Percentiles rank a stretch among this genome's conserved stretches.
Conservation (phyloP, 805 yeast genomes). For the Lipomyces yamanashiensis region DNA sequence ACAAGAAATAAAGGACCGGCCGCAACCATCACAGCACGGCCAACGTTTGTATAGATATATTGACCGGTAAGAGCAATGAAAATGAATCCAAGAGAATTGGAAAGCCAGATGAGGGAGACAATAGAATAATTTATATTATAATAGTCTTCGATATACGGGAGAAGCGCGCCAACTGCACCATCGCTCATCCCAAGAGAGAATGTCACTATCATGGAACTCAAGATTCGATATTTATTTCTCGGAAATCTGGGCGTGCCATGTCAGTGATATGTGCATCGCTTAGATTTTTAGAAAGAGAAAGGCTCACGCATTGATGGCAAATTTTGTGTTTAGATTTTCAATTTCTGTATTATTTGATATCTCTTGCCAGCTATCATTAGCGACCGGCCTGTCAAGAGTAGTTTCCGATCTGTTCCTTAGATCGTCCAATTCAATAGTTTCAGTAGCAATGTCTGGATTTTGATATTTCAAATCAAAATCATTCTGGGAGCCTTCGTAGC, state of each 20-base stretch:
- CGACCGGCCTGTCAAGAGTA: too few relatives aligned
- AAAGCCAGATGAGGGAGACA: slow-evolving; percentile 64
- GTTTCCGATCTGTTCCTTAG: too few relatives aligned
- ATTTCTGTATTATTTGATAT: too few relatives aligned
- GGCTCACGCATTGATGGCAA: not conserved
- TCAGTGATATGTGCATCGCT: not conserved
- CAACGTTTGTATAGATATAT: slow-evolving; percentile 50
- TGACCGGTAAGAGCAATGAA: slow-evolving; percentile 57
- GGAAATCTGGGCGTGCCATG: slow-evolving; percentile 8
- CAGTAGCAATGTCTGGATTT: too few relatives aligned
- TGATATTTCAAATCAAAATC: too few relatives aligned
- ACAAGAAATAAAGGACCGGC: slow-evolving; percentile 49
- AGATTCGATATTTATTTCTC: slow-evolving; percentile 13
- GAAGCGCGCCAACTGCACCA: slow-evolving; percentile 65
- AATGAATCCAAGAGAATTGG: slow-evolving; percentile 62
- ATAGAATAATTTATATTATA: slow-evolving; percentile 56
- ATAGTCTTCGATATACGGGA: slow-evolving; percentile 57
- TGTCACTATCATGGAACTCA: slow-evolving; percentile 21
- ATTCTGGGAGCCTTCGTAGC: too few relatives aligned
- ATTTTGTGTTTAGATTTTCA: too few relatives aligned
- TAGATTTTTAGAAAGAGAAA: not conserved
- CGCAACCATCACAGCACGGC: slow-evolving; percentile 49
- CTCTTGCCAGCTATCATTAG: too few relatives aligned
- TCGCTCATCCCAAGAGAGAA: slow-evolving; percentile 45
- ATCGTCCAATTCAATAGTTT: too few relatives aligned